Evolutionary conservation across 768 basidiomycete genomes (phyloP), one percentile per base, ranked within the genome.

Genomic region (Boletus reticulatus): DNA sequence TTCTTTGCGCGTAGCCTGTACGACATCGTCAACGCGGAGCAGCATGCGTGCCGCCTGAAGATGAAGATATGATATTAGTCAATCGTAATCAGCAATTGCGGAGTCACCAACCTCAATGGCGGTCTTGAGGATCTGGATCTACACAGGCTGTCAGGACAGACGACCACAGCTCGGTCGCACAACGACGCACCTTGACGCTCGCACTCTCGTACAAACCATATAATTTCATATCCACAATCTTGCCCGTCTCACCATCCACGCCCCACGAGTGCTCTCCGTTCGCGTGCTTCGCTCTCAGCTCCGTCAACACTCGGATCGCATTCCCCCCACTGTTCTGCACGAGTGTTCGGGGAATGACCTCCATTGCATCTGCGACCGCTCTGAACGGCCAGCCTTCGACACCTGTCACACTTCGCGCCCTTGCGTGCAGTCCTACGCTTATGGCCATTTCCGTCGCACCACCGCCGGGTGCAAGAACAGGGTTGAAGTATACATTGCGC

Each of bases 391-490:
- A 94, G 1, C 88, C 89, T 68, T 95, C 93, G 16, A 94, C 88
- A 16, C 97, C 96, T 13, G 85, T 85, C 55, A 97, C 79, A 43
- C 77, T 85, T 16, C 89, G 80, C 20, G 91, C 90, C 70, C 87
- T 90, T 9, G 82, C 79, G 46, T 89, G 88, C 61, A 98, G 73
- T 1, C 88, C 92, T 4, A 97, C 92, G 36, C 86, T 87, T 72
- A 98, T 87, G 0, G 96, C 96, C 94, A 98, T 98, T 76, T 99
- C 97, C 4, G 94, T 95, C 24, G 97, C 96, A 42, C 97, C 96
- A 16, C 96, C 95, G 9, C 96, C 96, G 0, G 96, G 96, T 0
- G 89, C 90, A n/a, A 99, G 84, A 6, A 79, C 74, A 4, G 96
- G 96, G 75, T 98, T 92, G 76, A 98, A 98, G 58, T 97, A 88